These are phyloP conservation scores for Inonotus hispidus DNA, from an alignment of 1,284 basidiomycete genomes.

Conservation along the genomic window DNA sequence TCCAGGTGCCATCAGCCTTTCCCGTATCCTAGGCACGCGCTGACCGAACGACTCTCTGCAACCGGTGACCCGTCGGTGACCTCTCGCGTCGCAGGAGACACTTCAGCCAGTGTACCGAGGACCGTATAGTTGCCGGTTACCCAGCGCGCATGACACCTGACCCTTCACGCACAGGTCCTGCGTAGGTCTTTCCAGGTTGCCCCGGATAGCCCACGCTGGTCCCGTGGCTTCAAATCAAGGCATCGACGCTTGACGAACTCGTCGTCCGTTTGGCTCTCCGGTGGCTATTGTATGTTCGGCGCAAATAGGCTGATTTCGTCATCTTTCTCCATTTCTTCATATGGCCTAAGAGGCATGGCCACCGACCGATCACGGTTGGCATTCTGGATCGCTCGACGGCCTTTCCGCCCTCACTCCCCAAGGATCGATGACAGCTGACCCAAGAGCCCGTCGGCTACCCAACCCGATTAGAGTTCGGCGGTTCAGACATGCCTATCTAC, in stretches of 20 bases:
- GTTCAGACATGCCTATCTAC: neutral
- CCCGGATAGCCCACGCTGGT: constrained; percentile 31
- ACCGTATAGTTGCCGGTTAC: too few relatives aligned
- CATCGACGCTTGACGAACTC: constrained; percentile 16
- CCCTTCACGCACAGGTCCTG: constrained; percentile 37
- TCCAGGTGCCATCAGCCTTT: too few relatives aligned
- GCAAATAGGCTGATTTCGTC: neutral
- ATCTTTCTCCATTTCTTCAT: neutral
- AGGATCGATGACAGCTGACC: too few relatives aligned
- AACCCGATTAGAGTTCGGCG: neutral
- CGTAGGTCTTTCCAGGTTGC: constrained; percentile 34
- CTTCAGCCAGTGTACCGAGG: too few relatives aligned
- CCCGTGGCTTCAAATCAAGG: constrained; percentile 33
- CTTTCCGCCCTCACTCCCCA: too few relatives aligned
- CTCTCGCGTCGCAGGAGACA: too few relatives aligned
- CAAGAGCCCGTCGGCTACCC: neutral
- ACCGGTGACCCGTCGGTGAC: too few relatives aligned
- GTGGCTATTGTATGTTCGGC: neutral
- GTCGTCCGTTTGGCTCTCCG: neutral
- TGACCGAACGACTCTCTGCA: too few relatives aligned
- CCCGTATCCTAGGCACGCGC: too few relatives aligned
- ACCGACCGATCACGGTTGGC: neutral
- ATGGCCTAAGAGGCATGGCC: neutral
- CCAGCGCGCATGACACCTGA: constrained; percentile 16
- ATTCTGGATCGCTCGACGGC: too few relatives aligned